phyloP scores from a whole-genome alignment of 345 rosid species.

The Orychophragmus violaceus region DNA sequence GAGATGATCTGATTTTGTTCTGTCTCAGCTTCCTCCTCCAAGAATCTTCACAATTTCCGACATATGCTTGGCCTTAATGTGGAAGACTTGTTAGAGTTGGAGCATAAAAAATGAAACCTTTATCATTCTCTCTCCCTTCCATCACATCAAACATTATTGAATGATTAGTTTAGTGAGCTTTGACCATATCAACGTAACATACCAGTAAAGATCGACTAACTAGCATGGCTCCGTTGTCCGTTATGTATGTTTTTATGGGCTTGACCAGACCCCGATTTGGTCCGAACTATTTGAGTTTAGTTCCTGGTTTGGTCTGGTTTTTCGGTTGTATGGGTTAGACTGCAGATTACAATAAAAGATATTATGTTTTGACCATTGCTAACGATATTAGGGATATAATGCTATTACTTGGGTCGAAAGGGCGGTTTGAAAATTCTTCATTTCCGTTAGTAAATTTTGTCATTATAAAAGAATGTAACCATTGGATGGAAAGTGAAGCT shows the following conservation, averaged over 20 bases:
- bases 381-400: not conserved
- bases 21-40: no score
- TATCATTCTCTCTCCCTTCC: no score
- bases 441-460: not conserved
- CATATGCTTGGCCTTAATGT: no score
- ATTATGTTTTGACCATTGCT: not conserved
- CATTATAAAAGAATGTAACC: no score
- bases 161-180: not conserved
- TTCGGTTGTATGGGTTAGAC: not conserved
- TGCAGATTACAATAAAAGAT: not conserved
- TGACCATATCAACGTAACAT: not conserved
- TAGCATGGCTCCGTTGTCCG: not conserved
- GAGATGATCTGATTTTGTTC: no score
- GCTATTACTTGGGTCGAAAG: not conserved
- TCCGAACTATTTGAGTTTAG: not conserved
- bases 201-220: not conserved
- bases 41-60: no score
- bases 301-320: not conserved
- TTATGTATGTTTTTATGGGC: not conserved
- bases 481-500: not conserved
- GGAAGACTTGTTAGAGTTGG: no score
- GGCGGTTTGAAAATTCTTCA: not conserved
- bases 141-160: no score
- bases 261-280: not conserved
- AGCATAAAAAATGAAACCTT: no score